These are phyloP conservation scores for Cercospora zeae-maydis DNA, from an alignment of 2,329 filamentous ascomycete genomes.

Conservation along the genomic window DNA sequence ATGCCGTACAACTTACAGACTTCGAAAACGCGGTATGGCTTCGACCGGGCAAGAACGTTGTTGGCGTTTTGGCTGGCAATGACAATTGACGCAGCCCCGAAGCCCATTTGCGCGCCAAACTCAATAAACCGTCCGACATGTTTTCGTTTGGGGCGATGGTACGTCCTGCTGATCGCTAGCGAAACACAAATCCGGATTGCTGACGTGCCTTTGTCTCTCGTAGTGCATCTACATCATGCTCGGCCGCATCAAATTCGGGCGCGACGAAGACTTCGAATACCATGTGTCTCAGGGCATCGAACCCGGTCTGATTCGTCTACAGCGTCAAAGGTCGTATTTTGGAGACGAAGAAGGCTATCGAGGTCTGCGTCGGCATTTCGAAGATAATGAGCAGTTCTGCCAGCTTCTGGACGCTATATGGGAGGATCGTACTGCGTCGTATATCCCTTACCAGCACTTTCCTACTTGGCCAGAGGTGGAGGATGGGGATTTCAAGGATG, in stretches of 20 bases:
- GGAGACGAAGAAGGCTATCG: not conserved
- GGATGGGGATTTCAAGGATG: not conserved
- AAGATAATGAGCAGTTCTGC: not conserved
- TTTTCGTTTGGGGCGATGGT: constrained; percentile 8
- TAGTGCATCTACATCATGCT: constrained; percentile 7
- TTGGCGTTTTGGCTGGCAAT: constrained; percentile 10
- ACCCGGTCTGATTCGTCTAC: not conserved
- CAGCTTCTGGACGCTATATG: constrained; percentile 2
- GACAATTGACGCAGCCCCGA: constrained; percentile 15
- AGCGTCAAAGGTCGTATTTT: not conserved
- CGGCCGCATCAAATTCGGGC: constrained; percentile 5
- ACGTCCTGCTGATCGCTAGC: not conserved
- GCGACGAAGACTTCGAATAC: constrained; percentile 7
- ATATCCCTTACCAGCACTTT: not conserved
- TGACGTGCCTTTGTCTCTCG: not conserved
- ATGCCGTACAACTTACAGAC: not conserved
- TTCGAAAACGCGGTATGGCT: constrained; percentile 2
- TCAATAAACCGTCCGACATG: constrained; percentile 6
- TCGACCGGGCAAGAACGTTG: constrained; percentile 2
- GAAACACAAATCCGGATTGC: not conserved
- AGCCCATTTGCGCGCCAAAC: constrained; percentile 7
- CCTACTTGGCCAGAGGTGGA: not conserved
- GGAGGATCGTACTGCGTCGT: not conserved
- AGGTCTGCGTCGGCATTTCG: not conserved
- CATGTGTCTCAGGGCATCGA: constrained; percentile 4